phyloP scores from a whole-genome alignment of 805 yeast species.

The Metschnikowia drakensbergensis region DNA sequence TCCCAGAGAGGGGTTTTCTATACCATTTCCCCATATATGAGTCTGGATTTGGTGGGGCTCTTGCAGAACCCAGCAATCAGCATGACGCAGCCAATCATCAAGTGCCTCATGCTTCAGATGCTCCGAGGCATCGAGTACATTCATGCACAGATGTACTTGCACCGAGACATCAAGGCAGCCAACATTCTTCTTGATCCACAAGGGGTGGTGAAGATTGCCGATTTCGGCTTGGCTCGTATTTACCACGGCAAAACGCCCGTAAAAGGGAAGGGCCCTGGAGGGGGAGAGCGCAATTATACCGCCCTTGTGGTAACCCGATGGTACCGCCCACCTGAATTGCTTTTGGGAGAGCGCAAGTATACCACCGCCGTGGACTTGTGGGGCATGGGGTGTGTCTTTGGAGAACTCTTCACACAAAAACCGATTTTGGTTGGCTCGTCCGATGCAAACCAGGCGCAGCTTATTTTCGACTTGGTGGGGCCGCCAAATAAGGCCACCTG shows the following conservation, averaged over 20 bases:
- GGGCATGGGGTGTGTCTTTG: constrained; percentile 97
- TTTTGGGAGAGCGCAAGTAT: constrained; percentile 79
- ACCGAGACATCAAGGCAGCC: constrained; percentile 96
- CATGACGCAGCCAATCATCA: constrained; percentile 65
- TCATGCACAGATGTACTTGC: constrained; percentile 59
- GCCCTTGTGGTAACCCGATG: constrained; percentile 88
- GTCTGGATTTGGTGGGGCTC: constrained; percentile 86
- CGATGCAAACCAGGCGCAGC: constrained; percentile 83
- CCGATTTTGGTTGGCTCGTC: constrained; percentile 85
- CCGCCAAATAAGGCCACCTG: constrained; percentile 61
- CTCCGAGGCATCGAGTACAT: constrained; percentile 77
- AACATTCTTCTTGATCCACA: constrained; percentile 73
- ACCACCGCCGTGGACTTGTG: constrained; percentile 96
- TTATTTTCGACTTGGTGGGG: constrained; percentile 79
- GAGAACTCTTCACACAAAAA: constrained; percentile 74
- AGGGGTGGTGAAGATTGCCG: constrained; percentile 87
- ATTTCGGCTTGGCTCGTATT: constrained; percentile 86
- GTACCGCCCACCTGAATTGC: constrained; percentile 95
- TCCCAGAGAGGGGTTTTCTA: constrained; percentile 53
- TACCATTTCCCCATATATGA: constrained; percentile 91
- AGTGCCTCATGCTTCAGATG: constrained; percentile 76
- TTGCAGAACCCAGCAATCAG: constrained; percentile 71
- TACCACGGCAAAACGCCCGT: constrained; percentile 63
- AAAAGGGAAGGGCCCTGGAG: constrained; percentile 51
- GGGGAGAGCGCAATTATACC: constrained; percentile 51